Conservation (phyloP, 2,329 filamentous ascomycete genomes). For the Penicillium sumatraense region DNA sequence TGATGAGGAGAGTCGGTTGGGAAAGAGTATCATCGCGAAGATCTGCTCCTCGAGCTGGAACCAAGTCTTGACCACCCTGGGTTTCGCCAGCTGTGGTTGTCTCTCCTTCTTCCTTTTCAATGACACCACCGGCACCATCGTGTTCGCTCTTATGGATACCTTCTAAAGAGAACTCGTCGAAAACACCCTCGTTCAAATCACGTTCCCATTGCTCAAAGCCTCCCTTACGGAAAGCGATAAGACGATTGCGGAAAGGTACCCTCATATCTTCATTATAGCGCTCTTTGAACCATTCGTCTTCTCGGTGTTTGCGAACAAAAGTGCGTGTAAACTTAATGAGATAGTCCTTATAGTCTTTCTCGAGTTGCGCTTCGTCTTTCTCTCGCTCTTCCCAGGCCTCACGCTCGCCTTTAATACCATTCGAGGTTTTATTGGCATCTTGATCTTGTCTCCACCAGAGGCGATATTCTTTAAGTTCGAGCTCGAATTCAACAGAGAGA, state of each 20-base stretch:
- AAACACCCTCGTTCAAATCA: conserved; percentile 80
- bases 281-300: conserved; percentile 97
- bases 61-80: conserved; percentile 85
- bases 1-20: conserved; percentile 93
- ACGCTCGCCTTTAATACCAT: conserved; percentile 64
- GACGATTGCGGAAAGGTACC: conserved; percentile 72
- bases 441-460: conserved; percentile 72
- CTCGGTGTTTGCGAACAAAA: conserved; percentile 91
- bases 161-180: conserved; percentile 93
- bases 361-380: conserved; percentile 66
- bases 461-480: conserved; percentile 70
- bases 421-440: conserved; percentile 64
- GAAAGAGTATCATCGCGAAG: conserved; percentile 85
- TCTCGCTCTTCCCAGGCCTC: conserved; percentile 66
- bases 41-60: conserved; percentile 82
- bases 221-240: conserved; percentile 78
- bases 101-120: conserved; percentile 96
- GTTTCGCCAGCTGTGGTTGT: conserved; percentile 90
- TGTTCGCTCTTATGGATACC: conserved; percentile 92
- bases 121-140: conserved; percentile 79
- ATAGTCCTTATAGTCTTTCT: conserved; percentile 67
- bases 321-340: conserved; percentile 77
- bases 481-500: conserved; percentile 66
- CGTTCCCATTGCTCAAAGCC: conserved; percentile 87
- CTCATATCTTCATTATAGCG: conserved; percentile 85